Conservation (phyloP, 345 rosid species). For the Conringia planisiliqua region DNA sequence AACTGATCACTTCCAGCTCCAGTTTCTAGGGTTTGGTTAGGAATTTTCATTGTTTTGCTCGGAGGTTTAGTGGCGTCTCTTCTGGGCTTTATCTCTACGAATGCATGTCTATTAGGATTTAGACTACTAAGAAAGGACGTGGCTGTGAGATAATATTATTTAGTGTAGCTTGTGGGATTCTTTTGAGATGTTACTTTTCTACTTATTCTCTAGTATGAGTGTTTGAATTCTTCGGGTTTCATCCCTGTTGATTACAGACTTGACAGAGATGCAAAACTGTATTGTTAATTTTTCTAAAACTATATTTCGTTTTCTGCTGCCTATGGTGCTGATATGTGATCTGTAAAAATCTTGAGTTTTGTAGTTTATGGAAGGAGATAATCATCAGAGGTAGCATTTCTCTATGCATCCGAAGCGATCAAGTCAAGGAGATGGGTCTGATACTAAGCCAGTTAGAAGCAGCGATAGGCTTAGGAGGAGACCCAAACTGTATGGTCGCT, state of each 20-base stretch:
- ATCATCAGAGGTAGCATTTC: slow-evolving; percentile 40
- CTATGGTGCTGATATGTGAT: slow-evolving; percentile 16
- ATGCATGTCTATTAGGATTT: slow-evolving; percentile 16
- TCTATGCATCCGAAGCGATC: slow-evolving; percentile 84
- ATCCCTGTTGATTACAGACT: background rate
- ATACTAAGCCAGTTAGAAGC: slow-evolving; percentile 76
- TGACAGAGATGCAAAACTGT: background rate
- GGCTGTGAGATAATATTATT: background rate
- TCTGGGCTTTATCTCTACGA: slow-evolving; percentile 8
- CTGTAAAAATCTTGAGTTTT: slow-evolving; percentile 12
- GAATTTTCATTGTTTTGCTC: background rate
- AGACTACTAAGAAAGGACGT: background rate
- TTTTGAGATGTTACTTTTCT: background rate
- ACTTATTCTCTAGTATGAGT: background rate
- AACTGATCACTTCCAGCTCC: slow-evolving; percentile 5
- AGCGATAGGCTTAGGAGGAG: slow-evolving; percentile 94
- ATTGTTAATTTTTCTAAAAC: background rate
- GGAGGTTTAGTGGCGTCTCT: slow-evolving; percentile 23
- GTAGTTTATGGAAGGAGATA: slow-evolving; percentile 53
- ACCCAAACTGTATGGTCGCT: slow-evolving; percentile 63
- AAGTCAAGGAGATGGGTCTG: slow-evolving; percentile 84
- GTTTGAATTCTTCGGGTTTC: background rate
- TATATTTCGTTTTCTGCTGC: background rate
- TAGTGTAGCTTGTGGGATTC: slow-evolving; percentile 10
- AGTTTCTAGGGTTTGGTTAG: slow-evolving; percentile 33